phyloP scores from a whole-genome alignment of 2,329 filamentous ascomycete genomes.

The Amesomyces nigricolor region DNA sequence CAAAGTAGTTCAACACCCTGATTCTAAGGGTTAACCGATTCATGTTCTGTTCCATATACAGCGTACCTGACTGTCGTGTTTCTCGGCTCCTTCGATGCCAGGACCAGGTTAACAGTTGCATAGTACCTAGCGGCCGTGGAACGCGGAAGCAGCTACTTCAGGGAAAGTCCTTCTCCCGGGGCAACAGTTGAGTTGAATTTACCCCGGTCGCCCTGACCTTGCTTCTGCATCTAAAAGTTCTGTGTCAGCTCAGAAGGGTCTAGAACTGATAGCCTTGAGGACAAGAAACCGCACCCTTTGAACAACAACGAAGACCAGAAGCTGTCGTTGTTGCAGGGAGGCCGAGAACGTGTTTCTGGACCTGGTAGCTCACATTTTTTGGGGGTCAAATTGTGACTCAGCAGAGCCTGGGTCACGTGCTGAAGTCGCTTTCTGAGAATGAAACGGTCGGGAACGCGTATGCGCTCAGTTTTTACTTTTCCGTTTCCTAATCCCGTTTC shows the following conservation, averaged over 20 bases:
- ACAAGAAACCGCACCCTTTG: slow-evolving; percentile 15
- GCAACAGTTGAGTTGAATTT: no score
- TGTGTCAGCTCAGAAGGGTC: background rate
- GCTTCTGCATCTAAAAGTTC: no score
- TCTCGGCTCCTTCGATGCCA: no score
- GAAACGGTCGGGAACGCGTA: slow-evolving; percentile 4
- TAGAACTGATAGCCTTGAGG: slow-evolving; percentile 9
- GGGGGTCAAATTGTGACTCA: background rate
- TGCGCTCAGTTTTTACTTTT: slow-evolving; percentile 1
- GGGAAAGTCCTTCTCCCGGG: no score
- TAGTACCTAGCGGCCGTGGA: no score
- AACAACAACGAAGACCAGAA: slow-evolving; percentile 15
- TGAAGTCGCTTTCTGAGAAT: background rate
- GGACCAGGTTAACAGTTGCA: no score
- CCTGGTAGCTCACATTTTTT: background rate
- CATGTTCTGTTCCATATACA: no score
- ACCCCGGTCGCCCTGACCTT: no score
- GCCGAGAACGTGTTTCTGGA: slow-evolving; percentile 9
- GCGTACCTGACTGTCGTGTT: no score
- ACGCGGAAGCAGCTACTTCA: no score
- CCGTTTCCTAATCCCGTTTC: slow-evolving; percentile 11
- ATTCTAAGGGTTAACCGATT: no score
- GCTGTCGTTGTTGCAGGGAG: slow-evolving; percentile 8
- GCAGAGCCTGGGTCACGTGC: background rate
- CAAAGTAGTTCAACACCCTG: no score